Base-by-base conservation (phyloP, 306 rosid species). In the Amphicarpaea edgeworthii region DNA sequence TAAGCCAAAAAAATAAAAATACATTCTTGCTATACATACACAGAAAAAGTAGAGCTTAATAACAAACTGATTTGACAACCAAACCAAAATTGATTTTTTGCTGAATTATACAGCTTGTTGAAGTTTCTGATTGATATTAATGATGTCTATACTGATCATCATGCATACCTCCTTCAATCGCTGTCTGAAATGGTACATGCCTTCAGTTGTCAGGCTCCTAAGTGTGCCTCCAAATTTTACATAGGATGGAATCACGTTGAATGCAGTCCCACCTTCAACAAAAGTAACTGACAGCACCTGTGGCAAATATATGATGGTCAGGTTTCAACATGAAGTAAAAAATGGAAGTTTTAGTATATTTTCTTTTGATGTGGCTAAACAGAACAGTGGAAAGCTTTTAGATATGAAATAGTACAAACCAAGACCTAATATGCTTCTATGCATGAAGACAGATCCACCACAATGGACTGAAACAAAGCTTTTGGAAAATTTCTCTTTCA, bases 181-280 rank as follows among this genome's bases (percentile, higher is more conserved):
- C 68, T 59, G 83, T 73, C 77, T 85, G 67, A 91, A 86, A 70
- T 79, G 85, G 77, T 66, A 62, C 88, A 89, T 69, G 68, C 92
- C 88, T 72, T 89, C 83, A 16, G 90, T 86, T 41, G 97, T 87
- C 69, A 77, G 91, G 81, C 94, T 84, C 85, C 94, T 86, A 50
- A 91, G 61, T 17, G 90, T 81, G 46, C 97, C 94, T 20, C 97
- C 92, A 67, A 91, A 87, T 70, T 81, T 85, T 40, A 87, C 92
- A 55, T 75, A 42, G 1, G 86, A 63, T 15, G 94, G 93, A 83
- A 83, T 87, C 66, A 80, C 84, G 43, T 91, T 85, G 32, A 79
- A 57, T 5, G 89, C 92, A 46, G 75, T 67, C 61, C 87, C 89
- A 47, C 92, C 89, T 77, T 83, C 68, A 67, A 89, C 77, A 70